Base-by-base conservation (phyloP, 139 green algal genomes). In the Chlamydomonas sp. region DNA sequence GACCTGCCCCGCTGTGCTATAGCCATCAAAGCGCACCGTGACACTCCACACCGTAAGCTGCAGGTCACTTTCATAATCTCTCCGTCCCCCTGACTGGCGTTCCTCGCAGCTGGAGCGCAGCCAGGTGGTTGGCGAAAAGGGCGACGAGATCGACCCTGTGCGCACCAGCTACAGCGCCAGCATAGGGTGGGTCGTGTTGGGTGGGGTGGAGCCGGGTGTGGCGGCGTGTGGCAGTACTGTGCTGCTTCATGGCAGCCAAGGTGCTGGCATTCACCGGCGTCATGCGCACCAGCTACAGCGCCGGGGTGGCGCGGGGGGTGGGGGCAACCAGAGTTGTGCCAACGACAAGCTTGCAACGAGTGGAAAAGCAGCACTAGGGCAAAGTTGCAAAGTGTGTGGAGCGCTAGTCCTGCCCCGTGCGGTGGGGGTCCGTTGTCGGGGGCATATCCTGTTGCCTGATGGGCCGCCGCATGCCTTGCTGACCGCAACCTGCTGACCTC, bases 311-410 rank as follows among this genome's bases (percentile, higher is more conserved):
- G 31, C 31, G 31, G 31, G 31, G 31, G 31, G 31, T 49, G 31
- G 31, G 31, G 31, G 31, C 31, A 49, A 49, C 31, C 31, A 49
- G 31, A 49, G 66, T 71, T 71, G 66, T 71, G 66, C 66, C 10
- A 71, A 71, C 66, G 12, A 14, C 66, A 14, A 18, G 66, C 10
- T 14, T 10, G 12, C 10, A 74, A 89, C 49, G 49, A 63, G 10
- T 57, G 87, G 3, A 63, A 91, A 1, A n/a, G 14, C 57, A 16
- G 4, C 4, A 88, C 91, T 71, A 93, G 86, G 78, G 85, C 57
- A 82, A 83, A 58, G 88, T 91, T 76, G 83, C 90, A 31, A 20
- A 66, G 7, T 93, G 87, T 81, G 88, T 80, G 9, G 57, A 76
- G 2, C 63, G 88, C 31, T 85, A 85, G 20, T 18, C 85, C 1